A percentile compares a stretch with the other conserved stretches of the same genome.
These are phyloP conservation scores for Erigeron philadelphicus DNA, from an alignment of 140 eudicot species.

Conservation along the genomic window DNA sequence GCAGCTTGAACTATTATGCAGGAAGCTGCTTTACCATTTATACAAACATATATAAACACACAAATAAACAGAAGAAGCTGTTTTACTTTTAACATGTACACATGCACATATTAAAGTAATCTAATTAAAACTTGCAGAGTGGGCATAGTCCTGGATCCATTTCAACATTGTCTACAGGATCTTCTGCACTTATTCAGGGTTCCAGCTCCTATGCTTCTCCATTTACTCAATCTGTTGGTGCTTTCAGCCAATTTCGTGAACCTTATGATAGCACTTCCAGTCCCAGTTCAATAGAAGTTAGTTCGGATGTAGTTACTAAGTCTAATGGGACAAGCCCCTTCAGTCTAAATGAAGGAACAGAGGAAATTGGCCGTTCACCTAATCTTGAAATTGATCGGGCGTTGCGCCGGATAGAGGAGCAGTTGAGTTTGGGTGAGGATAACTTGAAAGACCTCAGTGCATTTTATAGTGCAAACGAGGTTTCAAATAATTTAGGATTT, in stretches of 20 bases:
- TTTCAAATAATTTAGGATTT: slow-evolving; percentile 39
- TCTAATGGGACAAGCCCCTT: slow-evolving; percentile 42
- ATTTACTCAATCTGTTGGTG: slow-evolving; percentile 39
- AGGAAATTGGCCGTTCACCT: slow-evolving; percentile 34
- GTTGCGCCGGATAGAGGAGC: slow-evolving; percentile 58
- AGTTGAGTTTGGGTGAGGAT: slow-evolving; percentile 70
- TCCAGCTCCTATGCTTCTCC: slow-evolving; percentile 46
- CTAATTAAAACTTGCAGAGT: slow-evolving; percentile 41
- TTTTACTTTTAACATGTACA: background rate
- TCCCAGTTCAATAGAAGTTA: slow-evolving; percentile 65
- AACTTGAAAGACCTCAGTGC: slow-evolving; percentile 35
- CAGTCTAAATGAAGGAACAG: slow-evolving; percentile 32
- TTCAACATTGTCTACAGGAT: slow-evolving; percentile 41
- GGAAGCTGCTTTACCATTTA: background rate
- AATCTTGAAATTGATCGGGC: slow-evolving; percentile 54
- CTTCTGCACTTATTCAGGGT: slow-evolving; percentile 55
- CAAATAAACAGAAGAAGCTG: background rate
- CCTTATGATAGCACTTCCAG: slow-evolving; percentile 47
- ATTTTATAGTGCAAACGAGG: slow-evolving; percentile 36
- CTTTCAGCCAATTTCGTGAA: slow-evolving; percentile 41
- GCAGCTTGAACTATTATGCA: slow-evolving; percentile 6
- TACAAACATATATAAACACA: background rate
- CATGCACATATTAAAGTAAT: slow-evolving; percentile 1
- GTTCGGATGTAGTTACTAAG: slow-evolving; percentile 45
- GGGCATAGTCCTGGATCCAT: slow-evolving; percentile 40